These are phyloP conservation scores for Exophiala viscosa DNA, from an alignment of 2,329 filamentous ascomycete genomes.

Conservation along the genomic window DNA sequence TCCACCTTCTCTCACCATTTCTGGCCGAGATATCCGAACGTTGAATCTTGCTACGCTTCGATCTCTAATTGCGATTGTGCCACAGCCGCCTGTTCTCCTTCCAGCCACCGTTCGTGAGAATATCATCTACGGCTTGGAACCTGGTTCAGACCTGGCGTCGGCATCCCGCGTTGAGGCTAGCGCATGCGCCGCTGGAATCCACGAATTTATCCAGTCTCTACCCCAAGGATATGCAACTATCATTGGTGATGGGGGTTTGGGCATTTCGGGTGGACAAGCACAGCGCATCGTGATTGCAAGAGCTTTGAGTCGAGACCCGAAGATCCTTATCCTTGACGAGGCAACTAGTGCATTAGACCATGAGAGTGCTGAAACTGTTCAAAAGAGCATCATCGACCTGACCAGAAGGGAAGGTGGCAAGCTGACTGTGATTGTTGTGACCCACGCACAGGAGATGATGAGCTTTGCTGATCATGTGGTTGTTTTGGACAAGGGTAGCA, in stretches of 20 bases:
- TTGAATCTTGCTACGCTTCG: constrained; percentile 61
- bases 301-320: constrained; percentile 67
- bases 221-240: constrained; percentile 67
- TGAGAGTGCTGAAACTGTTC: constrained; percentile 61
- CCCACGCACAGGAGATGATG: constrained; percentile 86
- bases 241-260: constrained; percentile 66
- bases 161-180: constrained; percentile 45
- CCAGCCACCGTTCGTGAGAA: constrained; percentile 42
- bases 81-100: constrained; percentile 62
- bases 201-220: constrained; percentile 72
- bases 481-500: constrained; percentile 64
- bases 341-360: constrained; percentile 77
- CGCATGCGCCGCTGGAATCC: constrained; percentile 60
- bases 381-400: constrained; percentile 53
- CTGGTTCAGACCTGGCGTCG: constrained; percentile 50
- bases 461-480: constrained; percentile 68
- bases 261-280: constrained; percentile 74
- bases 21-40: constrained; percentile 51
- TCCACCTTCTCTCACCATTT: constrained; percentile 54
- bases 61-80: constrained; percentile 57
- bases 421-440: constrained; percentile 77
- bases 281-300: constrained; percentile 79
- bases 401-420: constrained; percentile 29
- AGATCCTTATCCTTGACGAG: constrained; percentile 78
- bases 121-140: constrained; percentile 71